Conservation (phyloP, 768 basidiomycete genomes). For the Hydnomerulius pinastri region DNA sequence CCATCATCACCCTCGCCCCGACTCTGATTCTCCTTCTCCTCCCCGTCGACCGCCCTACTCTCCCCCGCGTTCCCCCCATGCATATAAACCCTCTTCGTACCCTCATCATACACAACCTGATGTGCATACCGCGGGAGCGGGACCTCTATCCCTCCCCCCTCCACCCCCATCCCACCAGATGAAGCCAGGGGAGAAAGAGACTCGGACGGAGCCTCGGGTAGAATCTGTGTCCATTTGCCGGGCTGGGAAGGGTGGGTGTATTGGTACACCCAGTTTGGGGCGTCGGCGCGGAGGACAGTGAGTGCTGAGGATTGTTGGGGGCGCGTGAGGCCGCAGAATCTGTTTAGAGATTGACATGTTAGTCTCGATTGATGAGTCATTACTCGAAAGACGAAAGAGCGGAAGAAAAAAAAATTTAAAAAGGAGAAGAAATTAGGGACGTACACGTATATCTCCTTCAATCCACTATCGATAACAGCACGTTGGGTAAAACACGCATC, state of each 20-base stretch:
- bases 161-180: neutral
- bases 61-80: conserved; percentile 78
- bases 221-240: conserved; percentile 65
- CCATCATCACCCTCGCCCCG: neutral
- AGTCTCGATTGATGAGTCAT: neutral
- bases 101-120: conserved; percentile 72
- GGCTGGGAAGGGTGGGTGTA: conserved; percentile 53
- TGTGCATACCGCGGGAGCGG: conserved; percentile 75
- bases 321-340: conserved; percentile 64
- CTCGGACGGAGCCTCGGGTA: conserved; percentile 35
- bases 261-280: conserved; percentile 69
- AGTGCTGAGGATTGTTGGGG: conserved; percentile 38
- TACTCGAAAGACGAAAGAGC: neutral
- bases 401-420: neutral
- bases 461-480: conserved; percentile 62
- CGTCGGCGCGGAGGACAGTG: conserved; percentile 46
- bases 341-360: conserved; percentile 29
- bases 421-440: conserved; percentile 23
- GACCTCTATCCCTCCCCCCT: conserved; percentile 28
- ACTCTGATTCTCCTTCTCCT: conserved; percentile 27
- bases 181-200: no score
- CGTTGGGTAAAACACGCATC: conserved; percentile 75
- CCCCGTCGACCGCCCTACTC: conserved; percentile 16
- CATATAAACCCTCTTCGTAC: conserved; percentile 57
- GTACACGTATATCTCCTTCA: conserved; percentile 75